Base-by-base conservation (phyloP, 2,329 filamentous ascomycete genomes). In the Talaromyces sp. region DNA sequence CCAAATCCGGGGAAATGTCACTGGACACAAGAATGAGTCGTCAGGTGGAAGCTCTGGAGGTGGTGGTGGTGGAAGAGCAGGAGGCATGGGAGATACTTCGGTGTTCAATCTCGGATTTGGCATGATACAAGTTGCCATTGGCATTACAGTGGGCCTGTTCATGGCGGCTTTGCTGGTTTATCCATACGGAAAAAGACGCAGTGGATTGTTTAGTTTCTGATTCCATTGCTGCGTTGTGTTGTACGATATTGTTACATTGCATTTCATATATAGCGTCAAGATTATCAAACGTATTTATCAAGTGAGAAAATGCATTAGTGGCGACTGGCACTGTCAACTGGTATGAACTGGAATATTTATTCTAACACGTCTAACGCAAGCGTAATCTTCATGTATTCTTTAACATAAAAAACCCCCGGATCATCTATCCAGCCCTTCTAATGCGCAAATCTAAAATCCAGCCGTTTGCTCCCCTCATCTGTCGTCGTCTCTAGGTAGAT, bases 111-210 rank as follows among this genome's bases (percentile, higher is more conserved):
- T 65, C 23, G 65, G 62, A 12, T 66, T 61, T 60, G 65, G 65
- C 14, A 83, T 83, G 81, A 80, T 83, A 44, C 79, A 83, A 68
- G 82, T 83, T 61, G 81, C 81, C 14, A 82, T 82, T 64, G 81
- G 81, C 14, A 82, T 83, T 56, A 81, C 81, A 5, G 78, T 82
- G 10, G 81, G 81, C 2, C 69, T 83, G 6, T 83, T 83, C 63
- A 68, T 83, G 63, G 81, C 80, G 61, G 79, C 81, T 2, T 68
- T 83, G 34, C 68, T 83, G 27, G 72, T 83, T 5, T 83, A 82
- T 64, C 81, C 81, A 5, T 71, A 82, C 36, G 81, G 80, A 44
- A 83, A 82, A 69, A 75, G 80, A 51, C 76, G 81, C 51, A 82
- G 80, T 62, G 80, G 79, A 4, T 68, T 83, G 9, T 83, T 82